A percentile compares a stretch with the other conserved stretches of the same genome.
Evolutionary conservation across 345 rosid genomes (phyloP).

Genomic region (Gossypium anomalum): DNA sequence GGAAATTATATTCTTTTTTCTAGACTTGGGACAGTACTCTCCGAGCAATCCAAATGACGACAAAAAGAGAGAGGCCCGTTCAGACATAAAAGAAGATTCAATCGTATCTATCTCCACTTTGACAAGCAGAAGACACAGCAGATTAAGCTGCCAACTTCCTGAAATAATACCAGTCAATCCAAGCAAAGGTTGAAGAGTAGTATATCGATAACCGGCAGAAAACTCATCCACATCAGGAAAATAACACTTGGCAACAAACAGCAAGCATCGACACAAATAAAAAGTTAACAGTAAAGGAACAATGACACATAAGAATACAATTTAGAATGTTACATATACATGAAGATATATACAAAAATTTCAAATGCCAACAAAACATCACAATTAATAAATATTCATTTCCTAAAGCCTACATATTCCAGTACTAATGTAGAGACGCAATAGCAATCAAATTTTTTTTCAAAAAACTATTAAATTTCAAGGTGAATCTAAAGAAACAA

Average conservation of each 20-base stretch:
- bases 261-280: neutral
- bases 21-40: slow-evolving; percentile 6
- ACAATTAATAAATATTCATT: neutral
- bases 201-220: neutral
- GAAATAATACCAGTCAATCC: slow-evolving; percentile 21
- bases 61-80: slow-evolving; percentile 54
- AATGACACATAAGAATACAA: neutral
- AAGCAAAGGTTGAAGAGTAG: neutral
- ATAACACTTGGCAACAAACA: neutral
- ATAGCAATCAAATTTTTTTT: neutral
- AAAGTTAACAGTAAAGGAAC: neutral
- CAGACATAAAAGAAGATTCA: slow-evolving; percentile 92
- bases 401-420: neutral
- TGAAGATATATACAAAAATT: too few relatives aligned
- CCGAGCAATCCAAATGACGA: slow-evolving; percentile 47
- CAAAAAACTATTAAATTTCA: neutral
- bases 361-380: neutral
- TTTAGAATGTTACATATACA: neutral
- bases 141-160: slow-evolving; percentile 48
- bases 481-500: neutral
- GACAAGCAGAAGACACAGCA: slow-evolving; percentile 34
- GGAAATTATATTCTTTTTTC: slow-evolving; percentile 34
- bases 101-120: slow-evolving; percentile 48
- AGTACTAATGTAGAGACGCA: neutral
- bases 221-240: neutral